These are phyloP conservation scores for Pseudogymnoascus sp. DNA, from an alignment of 2,329 filamentous ascomycete species.

Conservation along the genomic window DNA sequence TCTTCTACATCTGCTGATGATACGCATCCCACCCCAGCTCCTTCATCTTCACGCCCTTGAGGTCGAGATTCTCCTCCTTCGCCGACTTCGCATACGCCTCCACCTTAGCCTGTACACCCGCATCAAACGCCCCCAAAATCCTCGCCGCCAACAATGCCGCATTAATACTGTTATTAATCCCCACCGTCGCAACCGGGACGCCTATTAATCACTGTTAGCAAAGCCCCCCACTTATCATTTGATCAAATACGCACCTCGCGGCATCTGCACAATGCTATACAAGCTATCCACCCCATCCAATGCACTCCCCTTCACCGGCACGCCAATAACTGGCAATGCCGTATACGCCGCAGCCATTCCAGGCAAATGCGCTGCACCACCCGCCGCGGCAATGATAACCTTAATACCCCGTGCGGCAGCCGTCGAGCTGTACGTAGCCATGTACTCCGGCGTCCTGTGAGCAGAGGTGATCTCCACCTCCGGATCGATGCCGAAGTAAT, in stretches of 20 bases:
- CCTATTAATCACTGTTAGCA: slow-evolving; percentile 41
- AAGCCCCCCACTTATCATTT: slow-evolving; percentile 35
- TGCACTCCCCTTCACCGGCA: slow-evolving; percentile 66
- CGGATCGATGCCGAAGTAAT: slow-evolving; percentile 61
- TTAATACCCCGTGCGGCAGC: slow-evolving; percentile 59
- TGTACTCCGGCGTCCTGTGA: slow-evolving; percentile 63
- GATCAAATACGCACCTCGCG: slow-evolving; percentile 37
- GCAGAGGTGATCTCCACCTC: slow-evolving; percentile 71
- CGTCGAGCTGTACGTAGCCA: slow-evolving; percentile 57
- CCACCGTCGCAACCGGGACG: slow-evolving; percentile 66
- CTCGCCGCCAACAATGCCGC: slow-evolving; percentile 64
- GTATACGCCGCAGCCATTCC: slow-evolving; percentile 70
- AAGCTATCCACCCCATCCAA: slow-evolving; percentile 66
- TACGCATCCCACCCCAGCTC: slow-evolving; percentile 51
- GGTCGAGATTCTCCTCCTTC: slow-evolving; percentile 54
- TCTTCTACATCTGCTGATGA: slow-evolving; percentile 11
- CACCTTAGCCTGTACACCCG: slow-evolving; percentile 49
- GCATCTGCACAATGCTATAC: slow-evolving; percentile 71
- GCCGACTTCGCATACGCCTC: slow-evolving; percentile 49
- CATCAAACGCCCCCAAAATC: slow-evolving; percentile 53
- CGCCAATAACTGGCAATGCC: slow-evolving; percentile 65
- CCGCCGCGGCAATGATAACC: slow-evolving; percentile 68
- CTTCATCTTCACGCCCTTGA: slow-evolving; percentile 51
- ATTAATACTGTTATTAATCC: slow-evolving; percentile 74
- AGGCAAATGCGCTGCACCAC: slow-evolving; percentile 64